A percentile compares a stretch with the other conserved stretches of the same genome.
phyloP scores from a whole-genome alignment of 345 rosid genomes.

The Carallia brachiata region DNA sequence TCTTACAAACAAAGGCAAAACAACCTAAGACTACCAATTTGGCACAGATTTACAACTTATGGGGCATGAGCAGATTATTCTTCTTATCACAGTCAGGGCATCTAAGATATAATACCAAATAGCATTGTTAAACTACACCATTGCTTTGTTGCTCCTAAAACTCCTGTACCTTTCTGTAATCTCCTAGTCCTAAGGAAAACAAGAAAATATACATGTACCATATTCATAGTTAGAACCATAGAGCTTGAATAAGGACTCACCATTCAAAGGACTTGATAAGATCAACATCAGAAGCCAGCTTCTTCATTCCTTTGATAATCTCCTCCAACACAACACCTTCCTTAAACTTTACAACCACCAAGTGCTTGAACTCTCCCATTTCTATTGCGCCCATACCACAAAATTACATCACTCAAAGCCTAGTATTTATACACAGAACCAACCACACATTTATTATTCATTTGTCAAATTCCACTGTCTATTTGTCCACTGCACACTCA shows the following conservation, averaged over 20 bases:
- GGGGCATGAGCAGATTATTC: no score
- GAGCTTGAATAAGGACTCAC: slow-evolving; percentile 30
- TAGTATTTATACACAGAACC: slow-evolving; percentile 20
- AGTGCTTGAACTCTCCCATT: slow-evolving; percentile 76
- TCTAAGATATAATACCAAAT: no score
- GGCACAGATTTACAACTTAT: no score
- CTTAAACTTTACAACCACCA: slow-evolving; percentile 86
- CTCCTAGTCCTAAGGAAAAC: no score
- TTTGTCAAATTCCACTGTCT: slow-evolving; percentile 41
- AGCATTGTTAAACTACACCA: not conserved
- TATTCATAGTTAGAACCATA: not conserved
- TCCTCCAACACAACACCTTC: slow-evolving; percentile 60
- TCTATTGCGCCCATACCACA: slow-evolving; percentile 10
- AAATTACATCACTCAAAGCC: not conserved
- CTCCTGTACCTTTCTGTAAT: not conserved
- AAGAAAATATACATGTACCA: no score
- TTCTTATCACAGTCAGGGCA: no score
- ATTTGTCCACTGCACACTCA: slow-evolving; percentile 15
- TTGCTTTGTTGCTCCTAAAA: not conserved
- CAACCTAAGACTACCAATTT: no score
- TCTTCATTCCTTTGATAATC: slow-evolving; percentile 77
- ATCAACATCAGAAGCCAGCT: slow-evolving; percentile 65
- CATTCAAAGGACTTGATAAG: slow-evolving; percentile 86
- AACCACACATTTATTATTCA: slow-evolving; percentile 16
- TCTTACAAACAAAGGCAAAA: no score